These are phyloP conservation scores for Acacia confusa DNA, from an alignment of 306 rosid species.

Conservation along the genomic window DNA sequence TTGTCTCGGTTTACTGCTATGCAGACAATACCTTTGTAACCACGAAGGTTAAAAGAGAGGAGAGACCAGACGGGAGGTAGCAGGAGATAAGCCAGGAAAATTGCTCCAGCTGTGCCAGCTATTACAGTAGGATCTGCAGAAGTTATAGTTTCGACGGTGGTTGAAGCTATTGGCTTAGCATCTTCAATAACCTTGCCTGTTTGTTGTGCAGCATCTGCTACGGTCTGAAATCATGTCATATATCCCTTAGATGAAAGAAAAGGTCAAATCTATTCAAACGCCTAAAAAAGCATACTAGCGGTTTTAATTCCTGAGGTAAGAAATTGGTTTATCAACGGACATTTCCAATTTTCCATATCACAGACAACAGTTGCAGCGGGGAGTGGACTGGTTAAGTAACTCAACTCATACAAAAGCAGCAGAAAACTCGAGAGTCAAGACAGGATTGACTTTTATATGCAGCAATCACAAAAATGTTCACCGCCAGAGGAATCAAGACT, in stretches of 20 bases:
- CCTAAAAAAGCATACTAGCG: not conserved
- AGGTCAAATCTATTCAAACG: not conserved
- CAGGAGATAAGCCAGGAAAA: constrained; percentile 66
- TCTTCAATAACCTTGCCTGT: constrained; percentile 78
- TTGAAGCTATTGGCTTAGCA: constrained; percentile 79
- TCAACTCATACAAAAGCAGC: not conserved
- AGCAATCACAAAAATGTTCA: not conserved
- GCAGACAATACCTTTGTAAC: constrained; percentile 68
- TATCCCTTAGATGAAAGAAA: constrained; percentile 7
- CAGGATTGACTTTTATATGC: not conserved
- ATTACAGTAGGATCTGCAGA: constrained; percentile 78
- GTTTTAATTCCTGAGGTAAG: not conserved
- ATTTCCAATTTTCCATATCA: not conserved
- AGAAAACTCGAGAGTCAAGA: too few species aligned
- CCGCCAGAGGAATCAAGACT: not conserved
- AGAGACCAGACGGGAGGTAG: constrained; percentile 86
- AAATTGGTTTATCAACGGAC: not conserved
- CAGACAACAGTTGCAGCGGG: too few species aligned
- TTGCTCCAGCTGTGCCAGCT: constrained; percentile 76
- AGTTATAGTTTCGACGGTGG: constrained; percentile 67
- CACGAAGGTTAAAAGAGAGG: constrained; percentile 72
- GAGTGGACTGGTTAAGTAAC: not conserved
- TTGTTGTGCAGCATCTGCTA: constrained; percentile 81
- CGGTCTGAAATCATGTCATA: constrained; percentile 60
- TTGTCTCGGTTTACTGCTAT: not conserved